Conservation (phyloP, 148 eudicot genomes). For the Beta vulgaris region DNA sequence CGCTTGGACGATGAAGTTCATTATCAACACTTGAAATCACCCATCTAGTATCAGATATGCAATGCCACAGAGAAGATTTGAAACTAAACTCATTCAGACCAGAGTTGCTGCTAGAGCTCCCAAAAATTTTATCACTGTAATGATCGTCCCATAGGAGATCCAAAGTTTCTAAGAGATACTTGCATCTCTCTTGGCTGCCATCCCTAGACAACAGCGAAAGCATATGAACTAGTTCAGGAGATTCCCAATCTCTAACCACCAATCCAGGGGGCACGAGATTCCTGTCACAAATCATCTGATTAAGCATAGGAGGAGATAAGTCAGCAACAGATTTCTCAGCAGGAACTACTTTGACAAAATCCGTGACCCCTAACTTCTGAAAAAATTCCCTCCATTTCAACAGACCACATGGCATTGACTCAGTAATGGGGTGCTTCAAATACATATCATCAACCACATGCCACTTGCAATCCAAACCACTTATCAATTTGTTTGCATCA, state of each 20-base stretch:
- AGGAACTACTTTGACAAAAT: conserved; percentile 65
- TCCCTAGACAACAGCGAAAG: conserved; percentile 51
- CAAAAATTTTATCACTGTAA: conserved; percentile 58
- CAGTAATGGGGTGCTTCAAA: conserved; percentile 55
- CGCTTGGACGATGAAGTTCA: conserved; percentile 65
- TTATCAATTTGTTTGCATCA: conserved; percentile 50
- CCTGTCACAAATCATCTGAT: conserved; percentile 34
- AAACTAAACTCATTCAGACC: conserved; percentile 38
- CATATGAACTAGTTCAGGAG: conserved; percentile 57
- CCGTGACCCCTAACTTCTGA: conserved; percentile 69
- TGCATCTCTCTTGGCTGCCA: conserved; percentile 44
- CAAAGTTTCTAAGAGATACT: conserved; percentile 67
- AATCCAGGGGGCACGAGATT: conserved; percentile 37
- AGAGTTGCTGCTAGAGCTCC: conserved; percentile 35
- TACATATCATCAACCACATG: conserved; percentile 64
- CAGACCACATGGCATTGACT: conserved; percentile 46
- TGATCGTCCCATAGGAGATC: conserved; percentile 75
- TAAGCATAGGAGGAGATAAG: conserved; percentile 33
- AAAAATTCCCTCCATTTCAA: conserved; percentile 76
- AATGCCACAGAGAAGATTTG: conserved; percentile 55
- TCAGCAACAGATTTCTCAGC: conserved; percentile 54
- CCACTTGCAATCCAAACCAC: conserved; percentile 63
- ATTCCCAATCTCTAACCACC: conserved; percentile 83
- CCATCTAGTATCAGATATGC: conserved; percentile 60
- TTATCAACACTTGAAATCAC: conserved; percentile 52